Percentiles rank a stretch among this genome's conserved stretches.
phyloP scores from a whole-genome alignment of 345 rosid genomes.

The Gossypium mustelinum region DNA sequence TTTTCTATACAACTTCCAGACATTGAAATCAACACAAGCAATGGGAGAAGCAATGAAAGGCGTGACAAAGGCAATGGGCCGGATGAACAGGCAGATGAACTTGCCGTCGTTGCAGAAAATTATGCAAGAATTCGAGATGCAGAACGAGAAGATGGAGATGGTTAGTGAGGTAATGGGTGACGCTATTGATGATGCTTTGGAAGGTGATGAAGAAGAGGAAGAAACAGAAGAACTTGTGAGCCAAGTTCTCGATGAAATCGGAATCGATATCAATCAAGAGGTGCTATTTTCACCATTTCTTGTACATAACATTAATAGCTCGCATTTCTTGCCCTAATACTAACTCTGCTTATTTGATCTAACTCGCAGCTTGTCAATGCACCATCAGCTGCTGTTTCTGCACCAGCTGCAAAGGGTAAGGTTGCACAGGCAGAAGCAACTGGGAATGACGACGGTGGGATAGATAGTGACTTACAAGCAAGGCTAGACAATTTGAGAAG shows the following conservation, averaged over 20 bases:
- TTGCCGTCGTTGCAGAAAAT: slow-evolving; percentile 70
- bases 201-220: slow-evolving; percentile 67
- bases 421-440: slow-evolving; percentile 60
- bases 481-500: slow-evolving; percentile 68
- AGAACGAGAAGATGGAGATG: slow-evolving; percentile 86
- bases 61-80: slow-evolving; percentile 81
- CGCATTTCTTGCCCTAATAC: background rate
- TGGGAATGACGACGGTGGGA: slow-evolving; percentile 48
- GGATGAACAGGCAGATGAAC: slow-evolving; percentile 85
- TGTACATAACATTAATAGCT: background rate
- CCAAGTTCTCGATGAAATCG: slow-evolving; percentile 81
- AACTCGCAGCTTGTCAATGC: slow-evolving; percentile 47
- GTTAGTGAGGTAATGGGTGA: slow-evolving; percentile 73
- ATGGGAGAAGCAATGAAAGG: slow-evolving; percentile 95
- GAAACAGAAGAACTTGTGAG: slow-evolving; percentile 72
- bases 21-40: slow-evolving; percentile 73
- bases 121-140: slow-evolving; percentile 75
- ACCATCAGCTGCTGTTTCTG: slow-evolving; percentile 38
- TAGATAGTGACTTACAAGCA: slow-evolving; percentile 69
- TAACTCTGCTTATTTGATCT: slow-evolving; percentile 1
- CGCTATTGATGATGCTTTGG: slow-evolving; percentile 74
- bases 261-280: slow-evolving; percentile 59
- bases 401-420: slow-evolving; percentile 54
- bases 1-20: slow-evolving; percentile 27
- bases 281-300: slow-evolving; percentile 24